Percentiles rank a stretch among this genome's conserved stretches.
These are phyloP conservation scores for Talaromyces borbonicus DNA, from an alignment of 495 filamentous ascomycete species.

Conservation along the genomic window DNA sequence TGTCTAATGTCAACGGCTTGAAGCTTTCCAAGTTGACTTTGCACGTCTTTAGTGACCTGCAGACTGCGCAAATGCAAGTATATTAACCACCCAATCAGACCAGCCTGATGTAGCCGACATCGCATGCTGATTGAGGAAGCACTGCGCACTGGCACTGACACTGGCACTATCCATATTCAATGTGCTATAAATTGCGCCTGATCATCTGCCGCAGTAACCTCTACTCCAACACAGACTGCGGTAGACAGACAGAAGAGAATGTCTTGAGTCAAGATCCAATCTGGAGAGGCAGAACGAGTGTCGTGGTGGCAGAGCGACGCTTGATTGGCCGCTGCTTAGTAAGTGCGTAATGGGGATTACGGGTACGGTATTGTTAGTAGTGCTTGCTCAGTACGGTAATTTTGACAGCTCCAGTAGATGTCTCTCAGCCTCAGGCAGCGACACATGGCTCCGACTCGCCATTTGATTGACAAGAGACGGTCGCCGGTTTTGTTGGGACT, in stretches of 20 bases:
- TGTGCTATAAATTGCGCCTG: not conserved
- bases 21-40: no score
- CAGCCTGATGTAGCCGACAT: no score
- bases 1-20: no score
- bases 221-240: no score
- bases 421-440: conserved; percentile 1
- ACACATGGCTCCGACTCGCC: conserved; percentile 14
- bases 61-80: no score
- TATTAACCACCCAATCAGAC: no score
- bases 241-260: no score
- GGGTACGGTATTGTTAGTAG: conserved; percentile 5
- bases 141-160: no score
- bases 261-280: conserved; percentile 4
- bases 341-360: not conserved
- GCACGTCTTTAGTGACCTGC: no score
- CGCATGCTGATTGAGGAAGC: no score
- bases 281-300: not conserved
- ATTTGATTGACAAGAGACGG: conserved; percentile 6
- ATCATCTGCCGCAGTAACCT: no score
- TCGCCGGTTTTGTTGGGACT: not conserved
- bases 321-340: conserved; percentile 15
- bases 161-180: not conserved
- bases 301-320: conserved; percentile 13
- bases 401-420: not conserved
- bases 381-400: no score